These are phyloP conservation scores for Ceratocystiopsis brevicomis DNA, from an alignment of 2,329 filamentous ascomycete genomes.

Conservation along the genomic window DNA sequence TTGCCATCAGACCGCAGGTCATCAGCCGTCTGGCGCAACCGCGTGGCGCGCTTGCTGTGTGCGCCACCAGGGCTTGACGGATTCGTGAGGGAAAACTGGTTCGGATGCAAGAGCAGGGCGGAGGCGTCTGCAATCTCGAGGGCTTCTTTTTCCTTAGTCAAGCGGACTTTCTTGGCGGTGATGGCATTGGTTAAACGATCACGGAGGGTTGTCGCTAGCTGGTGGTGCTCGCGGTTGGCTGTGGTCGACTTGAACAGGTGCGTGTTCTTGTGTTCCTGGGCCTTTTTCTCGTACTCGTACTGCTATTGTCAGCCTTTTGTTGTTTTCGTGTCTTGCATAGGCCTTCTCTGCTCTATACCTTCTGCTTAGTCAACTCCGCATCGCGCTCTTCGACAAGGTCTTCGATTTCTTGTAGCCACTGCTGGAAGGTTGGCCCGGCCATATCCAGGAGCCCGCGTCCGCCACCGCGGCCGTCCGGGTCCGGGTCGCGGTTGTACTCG, in stretches of 20 bases:
- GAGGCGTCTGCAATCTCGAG: constrained; percentile 48
- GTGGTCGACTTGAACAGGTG: constrained; percentile 43
- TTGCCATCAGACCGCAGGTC: constrained; percentile 19
- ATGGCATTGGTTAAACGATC: constrained; percentile 50
- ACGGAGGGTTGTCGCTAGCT: constrained; percentile 40
- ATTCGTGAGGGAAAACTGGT: constrained; percentile 47
- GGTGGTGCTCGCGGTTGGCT: constrained; percentile 40
- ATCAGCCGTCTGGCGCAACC: constrained; percentile 41
- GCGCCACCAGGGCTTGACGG: constrained; percentile 44
- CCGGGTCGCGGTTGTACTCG: constrained; percentile 18
- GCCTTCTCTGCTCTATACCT: constrained; percentile 34
- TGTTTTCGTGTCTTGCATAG: no score
- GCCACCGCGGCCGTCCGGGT: constrained; percentile 15
- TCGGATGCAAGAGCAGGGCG: constrained; percentile 45
- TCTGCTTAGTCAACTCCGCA: constrained; percentile 59
- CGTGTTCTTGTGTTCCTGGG: constrained; percentile 38
- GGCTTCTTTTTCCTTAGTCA: constrained; percentile 48
- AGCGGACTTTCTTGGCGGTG: constrained; percentile 42
- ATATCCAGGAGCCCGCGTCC: constrained; percentile 45
- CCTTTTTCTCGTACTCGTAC: constrained; percentile 45
- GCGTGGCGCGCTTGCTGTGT: constrained; percentile 43
- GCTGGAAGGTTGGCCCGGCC: constrained; percentile 67
- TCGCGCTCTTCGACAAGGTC: constrained; percentile 77
- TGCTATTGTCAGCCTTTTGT: constrained; percentile 13
- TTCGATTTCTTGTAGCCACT: constrained; percentile 74